Percentiles rank a stretch among this genome's conserved stretches.
phyloP scores from a whole-genome alignment of 2,329 filamentous ascomycete genomes.

The Dryadomyces quercivorus region DNA sequence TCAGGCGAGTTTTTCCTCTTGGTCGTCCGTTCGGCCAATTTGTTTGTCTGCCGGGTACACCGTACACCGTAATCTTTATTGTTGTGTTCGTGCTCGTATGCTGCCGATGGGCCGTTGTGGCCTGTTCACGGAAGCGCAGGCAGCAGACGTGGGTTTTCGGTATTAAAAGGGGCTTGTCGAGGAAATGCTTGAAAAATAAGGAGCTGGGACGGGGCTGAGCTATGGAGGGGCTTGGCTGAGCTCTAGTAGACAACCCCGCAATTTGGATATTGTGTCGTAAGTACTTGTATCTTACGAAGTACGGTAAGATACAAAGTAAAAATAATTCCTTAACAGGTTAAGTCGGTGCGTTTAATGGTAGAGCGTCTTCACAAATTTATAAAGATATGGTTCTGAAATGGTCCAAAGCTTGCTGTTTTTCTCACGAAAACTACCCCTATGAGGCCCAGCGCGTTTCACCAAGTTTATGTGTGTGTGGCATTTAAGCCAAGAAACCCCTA shows the following conservation, averaged over 20 bases:
- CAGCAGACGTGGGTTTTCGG: neutral
- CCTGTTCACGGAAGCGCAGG: neutral
- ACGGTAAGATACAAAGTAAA: no score
- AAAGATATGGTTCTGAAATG: no score
- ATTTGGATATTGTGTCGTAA: neutral
- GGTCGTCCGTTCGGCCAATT: neutral
- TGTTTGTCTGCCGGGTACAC: no score
- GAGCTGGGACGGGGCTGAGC: neutral
- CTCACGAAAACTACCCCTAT: no score
- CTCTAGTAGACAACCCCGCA: neutral
- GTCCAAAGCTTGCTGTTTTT: no score
- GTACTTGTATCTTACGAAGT: neutral
- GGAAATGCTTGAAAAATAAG: neutral
- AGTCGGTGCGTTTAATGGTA: no score
- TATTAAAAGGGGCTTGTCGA: neutral
- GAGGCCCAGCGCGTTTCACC: no score
- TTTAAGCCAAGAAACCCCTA: no score
- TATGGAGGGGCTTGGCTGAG: neutral
- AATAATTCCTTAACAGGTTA: no score
- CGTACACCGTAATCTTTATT: neutral
- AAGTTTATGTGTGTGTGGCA: no score
- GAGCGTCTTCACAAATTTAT: no score
- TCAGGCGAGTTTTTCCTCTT: neutral
- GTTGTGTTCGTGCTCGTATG: neutral
- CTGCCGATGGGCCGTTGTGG: neutral